These are phyloP conservation scores for Cercis canadensis DNA, from an alignment of 306 rosid genomes.

Conservation along the genomic window DNA sequence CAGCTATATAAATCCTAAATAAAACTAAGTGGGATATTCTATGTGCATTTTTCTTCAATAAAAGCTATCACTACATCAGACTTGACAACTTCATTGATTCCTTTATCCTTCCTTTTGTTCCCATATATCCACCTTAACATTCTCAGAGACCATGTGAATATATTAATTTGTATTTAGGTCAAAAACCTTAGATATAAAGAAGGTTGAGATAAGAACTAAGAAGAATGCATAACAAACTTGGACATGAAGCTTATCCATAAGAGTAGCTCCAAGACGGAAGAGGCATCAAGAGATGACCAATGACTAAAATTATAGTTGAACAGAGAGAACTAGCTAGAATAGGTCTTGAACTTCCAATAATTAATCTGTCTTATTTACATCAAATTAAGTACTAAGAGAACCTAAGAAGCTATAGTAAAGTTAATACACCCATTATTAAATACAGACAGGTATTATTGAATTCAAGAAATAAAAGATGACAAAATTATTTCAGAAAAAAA, in stretches of 20 bases:
- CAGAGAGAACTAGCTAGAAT: not conserved
- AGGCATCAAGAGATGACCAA: conserved; percentile 13
- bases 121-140: no score
- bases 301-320: conserved; percentile 5
- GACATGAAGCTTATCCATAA: not conserved
- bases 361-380: conserved; percentile 6
- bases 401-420: not conserved
- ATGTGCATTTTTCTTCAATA: conserved; percentile 1
- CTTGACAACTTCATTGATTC: not conserved
- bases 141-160: no score
- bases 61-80: not conserved
- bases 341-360: not conserved
- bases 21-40: not conserved
- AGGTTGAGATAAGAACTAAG: not conserved
- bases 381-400: conserved; percentile 8
- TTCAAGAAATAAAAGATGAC: not conserved
- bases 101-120: not conserved
- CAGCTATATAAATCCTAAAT: conserved; percentile 10
- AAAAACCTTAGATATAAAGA: no score
- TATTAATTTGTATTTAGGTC: no score
- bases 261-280: not conserved
- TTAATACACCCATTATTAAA: not conserved
- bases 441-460: not conserved
- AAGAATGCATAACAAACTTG: not conserved
- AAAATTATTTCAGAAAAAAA: no score